phyloP scores from a whole-genome alignment of 768 basidiomycete genomes.

The Suillus subalutaceus region DNA sequence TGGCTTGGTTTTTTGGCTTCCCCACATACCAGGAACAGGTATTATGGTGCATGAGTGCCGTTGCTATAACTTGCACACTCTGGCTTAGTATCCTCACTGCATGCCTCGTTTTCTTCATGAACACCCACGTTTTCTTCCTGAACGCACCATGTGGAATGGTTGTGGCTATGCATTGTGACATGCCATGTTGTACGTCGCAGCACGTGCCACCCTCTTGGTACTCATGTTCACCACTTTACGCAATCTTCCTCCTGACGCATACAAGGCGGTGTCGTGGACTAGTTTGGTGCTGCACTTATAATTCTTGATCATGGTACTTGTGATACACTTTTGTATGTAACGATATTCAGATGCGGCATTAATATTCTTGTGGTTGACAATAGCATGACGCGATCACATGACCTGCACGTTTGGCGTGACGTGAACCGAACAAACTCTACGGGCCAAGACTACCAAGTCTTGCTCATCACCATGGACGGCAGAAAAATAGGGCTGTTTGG shows the following conservation, averaged over 20 bases:
- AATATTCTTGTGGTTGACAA: background rate
- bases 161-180: no score
- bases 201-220: background rate
- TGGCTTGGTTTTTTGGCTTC: slow-evolving; percentile 21
- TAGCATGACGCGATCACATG: background rate
- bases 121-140: no score
- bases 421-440: no score
- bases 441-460: background rate
- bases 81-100: background rate
- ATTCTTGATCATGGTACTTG: background rate
- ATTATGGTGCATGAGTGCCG: slow-evolving; percentile 23
- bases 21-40: slow-evolving; percentile 12
- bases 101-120: no score
- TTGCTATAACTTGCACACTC: slow-evolving; percentile 12
- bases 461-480: slow-evolving; percentile 38
- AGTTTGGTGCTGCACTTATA: background rate
- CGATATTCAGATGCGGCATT: background rate
- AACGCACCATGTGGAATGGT: no score
- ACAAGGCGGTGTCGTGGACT: background rate
- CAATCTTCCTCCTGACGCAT: background rate
- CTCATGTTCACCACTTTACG: slow-evolving; percentile 1
- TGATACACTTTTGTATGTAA: background rate
- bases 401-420: no score
- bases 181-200: background rate
- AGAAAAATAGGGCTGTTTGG: slow-evolving; percentile 67